A percentile compares a stretch with the other conserved stretches of the same genome.
Conservation (phyloP, 2,329 filamentous ascomycete species). For the Ustilaginoidea virens region DNA sequence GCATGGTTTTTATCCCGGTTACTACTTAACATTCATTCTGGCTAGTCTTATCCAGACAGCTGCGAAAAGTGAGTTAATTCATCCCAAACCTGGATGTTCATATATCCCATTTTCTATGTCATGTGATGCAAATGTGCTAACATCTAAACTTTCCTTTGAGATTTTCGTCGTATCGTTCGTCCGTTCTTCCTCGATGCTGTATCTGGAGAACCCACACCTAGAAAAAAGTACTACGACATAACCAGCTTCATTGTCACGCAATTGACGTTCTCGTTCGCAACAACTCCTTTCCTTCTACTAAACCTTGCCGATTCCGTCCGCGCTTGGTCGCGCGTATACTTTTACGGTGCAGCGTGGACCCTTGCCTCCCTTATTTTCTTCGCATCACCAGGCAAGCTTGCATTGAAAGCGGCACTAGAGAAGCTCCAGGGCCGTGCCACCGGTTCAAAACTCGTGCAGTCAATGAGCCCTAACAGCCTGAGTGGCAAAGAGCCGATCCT, state of each 20-base stretch:
- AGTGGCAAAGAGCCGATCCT: constrained; percentile 47
- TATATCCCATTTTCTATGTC: background rate
- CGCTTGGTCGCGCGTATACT: constrained; percentile 79
- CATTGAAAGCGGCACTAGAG: constrained; percentile 42
- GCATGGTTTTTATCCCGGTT: constrained; percentile 97
- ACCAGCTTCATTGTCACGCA: constrained; percentile 64
- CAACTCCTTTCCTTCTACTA: constrained; percentile 74
- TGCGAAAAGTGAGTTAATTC: constrained; percentile 65
- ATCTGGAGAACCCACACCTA: constrained; percentile 48
- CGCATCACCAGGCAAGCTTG: constrained; percentile 55
- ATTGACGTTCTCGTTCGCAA: constrained; percentile 67
- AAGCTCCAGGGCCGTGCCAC: constrained; percentile 33
- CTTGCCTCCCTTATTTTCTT: constrained; percentile 57
- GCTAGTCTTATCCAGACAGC: constrained; percentile 85
- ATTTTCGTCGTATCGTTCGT: constrained; percentile 75
- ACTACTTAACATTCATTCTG: constrained; percentile 81
- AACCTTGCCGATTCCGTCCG: constrained; percentile 52
- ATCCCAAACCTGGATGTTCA: background rate
- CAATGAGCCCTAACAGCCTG: constrained; percentile 41
- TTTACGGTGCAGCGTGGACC: constrained; percentile 63
- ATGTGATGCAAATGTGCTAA: too few species aligned
- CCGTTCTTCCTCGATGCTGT: constrained; percentile 82
- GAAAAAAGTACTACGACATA: constrained; percentile 79
- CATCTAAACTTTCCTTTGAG: constrained; percentile 29
- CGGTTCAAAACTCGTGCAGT: constrained; percentile 29